Base-by-base conservation (phyloP, 2,329 filamentous ascomycete species). In the Calonectria henricotiae region DNA sequence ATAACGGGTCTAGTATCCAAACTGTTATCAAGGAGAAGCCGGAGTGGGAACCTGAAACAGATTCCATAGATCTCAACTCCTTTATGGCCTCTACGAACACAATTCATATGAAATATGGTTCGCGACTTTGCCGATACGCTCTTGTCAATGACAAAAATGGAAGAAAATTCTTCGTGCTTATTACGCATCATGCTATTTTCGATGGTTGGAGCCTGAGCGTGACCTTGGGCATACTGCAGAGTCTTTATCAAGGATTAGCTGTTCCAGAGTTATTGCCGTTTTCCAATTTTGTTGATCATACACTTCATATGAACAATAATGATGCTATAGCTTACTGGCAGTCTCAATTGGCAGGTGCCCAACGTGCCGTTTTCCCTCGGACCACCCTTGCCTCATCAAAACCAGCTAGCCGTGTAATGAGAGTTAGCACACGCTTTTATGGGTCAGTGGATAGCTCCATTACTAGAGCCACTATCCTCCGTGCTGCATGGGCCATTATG, bases 401-500 rank as follows among this genome's bases (percentile, higher is more conserved):
- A 88, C 1, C 84, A 87, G 71, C 81, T 85, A 67, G 85, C 86
- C 69, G 82, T 88, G 55, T 78, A 79, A 62, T 39, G 49, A 27
- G 60, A 2, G 4, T 55, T 4, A 60, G 43, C 30, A 58, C 46
- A 1, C 1, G 51, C 12, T 49, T 60, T 44, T 44, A 44, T 25
- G 20, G 32, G 35, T 37, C 54, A 0, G 32, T 27, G 32, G 43
- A 60, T 37, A 39, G 35, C 11, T 51, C 37, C 20, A 62, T 72
- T 2, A 75, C 73, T 0, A 62, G 60, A 3, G 47, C 76, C 1
- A 77, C 58, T 0, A 23, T 76, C 15, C 15, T 78, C 15, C 69
- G 71, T 1, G 84, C 86, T 30, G 88, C 89, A 0, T 84, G 87
- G 75, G 83, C 85, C 7, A 85, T 87, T 66, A 75, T 92, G 2